A percentile compares a stretch with the other conserved stretches of the same genome.
Conservation (phyloP, 1,284 basidiomycete genomes). For the Naganishia sp. region DNA sequence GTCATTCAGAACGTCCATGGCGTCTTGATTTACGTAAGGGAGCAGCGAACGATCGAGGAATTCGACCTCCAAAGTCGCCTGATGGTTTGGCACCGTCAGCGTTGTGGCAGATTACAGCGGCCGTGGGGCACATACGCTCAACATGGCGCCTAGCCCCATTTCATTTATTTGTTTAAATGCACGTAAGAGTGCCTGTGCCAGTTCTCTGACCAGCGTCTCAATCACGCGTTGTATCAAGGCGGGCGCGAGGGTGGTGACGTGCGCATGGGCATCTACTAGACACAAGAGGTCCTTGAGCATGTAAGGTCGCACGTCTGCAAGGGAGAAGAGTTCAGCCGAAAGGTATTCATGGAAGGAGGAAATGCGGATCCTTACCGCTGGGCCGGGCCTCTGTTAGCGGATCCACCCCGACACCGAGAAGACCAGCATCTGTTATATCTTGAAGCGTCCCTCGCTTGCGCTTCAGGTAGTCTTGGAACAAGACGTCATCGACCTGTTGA, state of each 20-base stretch:
- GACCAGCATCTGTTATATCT: constrained; percentile 71
- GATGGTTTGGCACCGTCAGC: constrained; percentile 28
- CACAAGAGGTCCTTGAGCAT: constrained; percentile 86
- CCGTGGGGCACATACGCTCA: constrained; percentile 65
- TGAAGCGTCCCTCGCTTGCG: constrained; percentile 71
- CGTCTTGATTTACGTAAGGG: constrained; percentile 77
- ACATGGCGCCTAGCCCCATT: constrained; percentile 98
- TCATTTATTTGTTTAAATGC: constrained; percentile 82
- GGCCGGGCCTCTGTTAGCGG: constrained; percentile 65
- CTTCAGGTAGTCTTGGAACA: constrained; percentile 84
- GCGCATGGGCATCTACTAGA: constrained; percentile 89
- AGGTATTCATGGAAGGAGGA: constrained; percentile 16
- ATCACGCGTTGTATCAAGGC: constrained; percentile 79
- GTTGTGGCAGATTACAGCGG: not conserved
- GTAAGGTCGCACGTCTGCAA: constrained; percentile 87
- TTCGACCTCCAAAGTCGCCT: constrained; percentile 98
- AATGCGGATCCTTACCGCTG: constrained; percentile 61
- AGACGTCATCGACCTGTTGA: constrained; percentile 76
- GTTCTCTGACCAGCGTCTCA: constrained; percentile 74
- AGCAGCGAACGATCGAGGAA: constrained; percentile 95
- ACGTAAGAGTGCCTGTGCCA: constrained; percentile 76
- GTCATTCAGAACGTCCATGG: constrained; percentile 79
- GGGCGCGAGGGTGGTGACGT: constrained; percentile 77
- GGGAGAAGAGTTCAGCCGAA: not conserved
- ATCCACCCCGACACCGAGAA: constrained; percentile 87